Evolutionary conservation across 202 grass and related monocot genomes (phyloP), one percentile per base, ranked within the genome.

Genomic region (Eragrostis tef): DNA sequence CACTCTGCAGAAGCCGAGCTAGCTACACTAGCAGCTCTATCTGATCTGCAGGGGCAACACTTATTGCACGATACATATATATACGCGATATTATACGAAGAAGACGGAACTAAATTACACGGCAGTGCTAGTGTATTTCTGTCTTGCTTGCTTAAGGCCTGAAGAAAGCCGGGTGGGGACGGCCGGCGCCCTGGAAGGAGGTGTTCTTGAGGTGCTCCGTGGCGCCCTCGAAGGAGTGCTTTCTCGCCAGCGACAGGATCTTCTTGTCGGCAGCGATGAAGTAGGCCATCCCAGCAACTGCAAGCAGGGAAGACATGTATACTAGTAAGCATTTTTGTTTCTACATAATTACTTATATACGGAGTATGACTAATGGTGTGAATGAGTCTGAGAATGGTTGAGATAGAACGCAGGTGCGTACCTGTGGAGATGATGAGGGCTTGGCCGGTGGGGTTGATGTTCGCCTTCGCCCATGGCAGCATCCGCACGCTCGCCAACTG

Each of bases 241-340:
- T 79, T 50, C 90, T 88, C 17, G 93, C 93, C n/a, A 87, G 62
- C 9, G 93, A 89, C 1, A 95, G 57, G 53, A 95, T 87, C 20
- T 76, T 86, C 83, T 95, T 95, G 78, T 94, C 84, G 0, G 88
- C 88, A 2, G 84, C 91, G 10, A 93, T 83, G 69, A 93, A 93
- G 76, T 90, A 93, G 0, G 91, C 87, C 85, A 88, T 83, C 0
- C 91, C 91, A 0, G 91, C 91, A 65, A 77, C 87, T 49, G 74
- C 22, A 90, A 48, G 8, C 14, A 31, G 29, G 29, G 29, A 3
- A 31, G 3, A 31, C 29, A 31, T 31, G 3, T 31, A n/a, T n/a
- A n/a, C n/a, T n/a, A n/a, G n/a, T 31, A 31, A 31, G 29, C 29
- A 31, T 31, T 31, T 31, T 31, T 31, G 29, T 31, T 31, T 31